Evolutionary conservation across 1,284 basidiomycete genomes (phyloP).

Genomic region (Ceratobasidium sp.): DNA sequence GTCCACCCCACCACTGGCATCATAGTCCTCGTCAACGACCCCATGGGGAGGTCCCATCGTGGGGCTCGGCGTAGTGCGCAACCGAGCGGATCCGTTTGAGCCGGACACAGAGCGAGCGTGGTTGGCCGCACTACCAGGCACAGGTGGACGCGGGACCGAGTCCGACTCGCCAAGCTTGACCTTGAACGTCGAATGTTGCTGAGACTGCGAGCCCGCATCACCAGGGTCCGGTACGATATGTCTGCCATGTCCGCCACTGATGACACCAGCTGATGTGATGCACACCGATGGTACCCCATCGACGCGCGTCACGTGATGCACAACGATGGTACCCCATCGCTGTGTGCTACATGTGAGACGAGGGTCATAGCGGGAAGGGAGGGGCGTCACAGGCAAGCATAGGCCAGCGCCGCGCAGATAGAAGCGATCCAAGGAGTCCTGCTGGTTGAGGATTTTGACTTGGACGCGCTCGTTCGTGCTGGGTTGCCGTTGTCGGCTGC

Average conservation of each 20-base stretch:
- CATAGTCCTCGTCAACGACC: constrained; percentile 84
- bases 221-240: background rate
- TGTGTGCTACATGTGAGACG: no score
- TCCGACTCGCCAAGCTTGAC: constrained; percentile 30
- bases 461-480: constrained; percentile 38
- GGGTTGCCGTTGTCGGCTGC: constrained; percentile 23
- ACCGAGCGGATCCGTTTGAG: constrained; percentile 68
- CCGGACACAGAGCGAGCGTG: constrained; percentile 36
- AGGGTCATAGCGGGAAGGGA: no score
- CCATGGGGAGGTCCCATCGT: constrained; percentile 65
- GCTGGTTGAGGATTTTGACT: constrained; percentile 40
- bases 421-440: background rate
- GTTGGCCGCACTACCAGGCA: constrained; percentile 30
- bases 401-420: no score
- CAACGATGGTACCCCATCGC: no score
- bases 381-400: no score
- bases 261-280: constrained; percentile 38
- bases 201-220: background rate
- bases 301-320: no score
- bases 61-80: constrained; percentile 68
- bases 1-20: constrained; percentile 76
- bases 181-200: constrained; percentile 43
- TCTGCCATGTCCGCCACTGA: constrained; percentile 40
- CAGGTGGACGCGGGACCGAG: constrained; percentile 39
- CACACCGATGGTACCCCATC: background rate